Evolutionary conservation across 2,329 filamentous ascomycete genomes (phyloP), one percentile per base, ranked within the genome.

Genomic region (Chaetomium sp.): DNA sequence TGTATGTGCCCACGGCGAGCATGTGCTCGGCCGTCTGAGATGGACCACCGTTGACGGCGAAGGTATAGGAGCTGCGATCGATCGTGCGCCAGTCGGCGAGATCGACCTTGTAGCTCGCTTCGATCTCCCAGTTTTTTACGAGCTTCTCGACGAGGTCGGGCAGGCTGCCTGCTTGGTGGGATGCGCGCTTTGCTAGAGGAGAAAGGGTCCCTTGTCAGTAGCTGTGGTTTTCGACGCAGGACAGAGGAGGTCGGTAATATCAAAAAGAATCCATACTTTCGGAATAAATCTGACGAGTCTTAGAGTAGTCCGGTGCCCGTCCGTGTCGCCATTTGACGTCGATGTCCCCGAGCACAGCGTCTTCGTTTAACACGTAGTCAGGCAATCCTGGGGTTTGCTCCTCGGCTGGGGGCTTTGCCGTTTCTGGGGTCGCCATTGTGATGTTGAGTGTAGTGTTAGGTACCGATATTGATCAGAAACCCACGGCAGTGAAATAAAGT

Each of bases 111-210:
- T 85, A 86, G 0, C 81, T 86, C 0, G 85, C 85, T 68, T 87
- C 84, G 51, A 87, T 79, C 68, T 87, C 84, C 85, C 84, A 87
- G 67, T 87, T 87, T 72, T 87, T 87, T 65, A 87, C 84, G 1
- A 87, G 77, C 65, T 87, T 87, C 67, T 87, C 79, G 41, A 87
- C 83, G 4, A 87, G 76, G 49, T 77, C 70, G 11, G 80, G 77
- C 2, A 87, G 76, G 54, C 78, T 82, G 38, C 74, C 76, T 3
- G 80, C 72, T 46, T 70, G 69, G 67, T 87, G 84, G 63, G 70
- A 76, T 68, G 72, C 75, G 38, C 70, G 73, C 68, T 84, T 86
- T 52, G 79, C 83, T 87, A 64, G 19, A 27, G 19, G 19, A 27
- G 19, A 27, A 33, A 9, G 55, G 11, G 41, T 62, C 46, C 64